phyloP scores from a whole-genome alignment of 1,284 basidiomycete species.

The Takashimella tepidaria region DNA sequence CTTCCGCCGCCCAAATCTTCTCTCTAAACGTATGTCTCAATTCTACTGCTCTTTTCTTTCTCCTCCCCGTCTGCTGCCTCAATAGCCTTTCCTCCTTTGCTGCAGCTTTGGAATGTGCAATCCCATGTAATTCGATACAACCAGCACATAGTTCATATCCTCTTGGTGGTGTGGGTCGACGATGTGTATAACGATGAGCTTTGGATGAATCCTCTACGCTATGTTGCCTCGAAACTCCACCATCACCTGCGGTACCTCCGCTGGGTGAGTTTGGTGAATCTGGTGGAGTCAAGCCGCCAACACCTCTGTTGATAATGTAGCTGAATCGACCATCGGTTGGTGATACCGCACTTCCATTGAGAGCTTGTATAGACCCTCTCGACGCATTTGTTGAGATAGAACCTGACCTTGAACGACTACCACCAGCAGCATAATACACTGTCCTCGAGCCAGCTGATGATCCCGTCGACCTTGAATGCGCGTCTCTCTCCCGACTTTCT shows the following conservation, averaged over 20 bases:
- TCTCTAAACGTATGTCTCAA: constrained; percentile 76
- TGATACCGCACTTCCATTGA: constrained; percentile 16
- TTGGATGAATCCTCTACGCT: too few relatives aligned
- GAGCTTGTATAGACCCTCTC: constrained; percentile 11
- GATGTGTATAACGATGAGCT: neutral
- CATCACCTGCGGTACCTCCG: too few relatives aligned
- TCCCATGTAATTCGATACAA: constrained; percentile 70
- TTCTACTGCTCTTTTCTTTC: constrained; percentile 54
- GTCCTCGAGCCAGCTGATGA: constrained; percentile 17
- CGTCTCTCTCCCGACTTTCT: neutral
- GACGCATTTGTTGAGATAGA: constrained; percentile 23
- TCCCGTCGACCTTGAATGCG: neutral
- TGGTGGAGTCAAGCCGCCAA: constrained; percentile 9
- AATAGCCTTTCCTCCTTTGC: constrained; percentile 17
- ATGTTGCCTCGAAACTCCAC: too few relatives aligned
- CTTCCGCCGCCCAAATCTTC: constrained; percentile 70
- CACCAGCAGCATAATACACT: constrained; percentile 15
- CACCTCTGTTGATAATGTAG: constrained; percentile 6
- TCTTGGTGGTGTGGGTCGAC: constrained; percentile 26
- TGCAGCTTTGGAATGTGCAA: constrained; percentile 59
- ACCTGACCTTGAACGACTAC: constrained; percentile 14
- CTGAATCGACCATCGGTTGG: constrained; percentile 9
- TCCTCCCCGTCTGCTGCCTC: constrained; percentile 46
- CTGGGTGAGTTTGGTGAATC: constrained; percentile 6
- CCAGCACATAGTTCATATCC: constrained; percentile 78